These are phyloP conservation scores for Sclerotinia minor DNA, from an alignment of 2,329 filamentous ascomycete genomes.

Conservation along the genomic window DNA sequence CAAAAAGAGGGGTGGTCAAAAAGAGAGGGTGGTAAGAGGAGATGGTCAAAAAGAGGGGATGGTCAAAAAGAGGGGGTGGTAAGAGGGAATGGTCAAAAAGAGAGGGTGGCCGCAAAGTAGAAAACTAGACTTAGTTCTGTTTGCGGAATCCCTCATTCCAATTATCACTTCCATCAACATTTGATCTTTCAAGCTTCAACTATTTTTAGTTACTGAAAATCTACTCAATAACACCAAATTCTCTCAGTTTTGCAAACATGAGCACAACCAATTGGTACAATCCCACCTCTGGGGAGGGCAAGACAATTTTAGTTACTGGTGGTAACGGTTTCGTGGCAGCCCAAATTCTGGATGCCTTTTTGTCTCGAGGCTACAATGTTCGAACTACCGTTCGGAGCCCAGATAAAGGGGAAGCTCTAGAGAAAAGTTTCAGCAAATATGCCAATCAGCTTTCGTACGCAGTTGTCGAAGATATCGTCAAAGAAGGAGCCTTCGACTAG, in stretches of 20 bases:
- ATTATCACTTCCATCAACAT: not conserved
- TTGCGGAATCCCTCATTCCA: not conserved
- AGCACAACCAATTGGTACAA: conserved; percentile 12
- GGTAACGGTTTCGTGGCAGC: conserved; percentile 55
- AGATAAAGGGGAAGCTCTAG: conserved; percentile 48
- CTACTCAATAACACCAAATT: not conserved
- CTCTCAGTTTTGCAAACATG: not conserved
- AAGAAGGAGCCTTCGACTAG: conserved; percentile 67
- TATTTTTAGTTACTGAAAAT: not conserved
- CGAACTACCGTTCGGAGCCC: conserved; percentile 49
- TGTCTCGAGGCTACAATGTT: conserved; percentile 44
- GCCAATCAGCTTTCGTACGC: conserved; percentile 40
- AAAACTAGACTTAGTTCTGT: too few relatives aligned
- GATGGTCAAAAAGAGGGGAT: too few relatives aligned
- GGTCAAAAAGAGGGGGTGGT: too few relatives aligned
- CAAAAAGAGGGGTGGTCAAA: too few relatives aligned
- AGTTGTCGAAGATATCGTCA: conserved; percentile 70
- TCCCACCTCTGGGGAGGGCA: conserved; percentile 26
- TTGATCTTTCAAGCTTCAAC: not conserved
- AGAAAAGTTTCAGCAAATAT: conserved; percentile 44
- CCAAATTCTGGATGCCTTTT: conserved; percentile 49
- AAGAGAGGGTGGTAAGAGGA: too few relatives aligned
- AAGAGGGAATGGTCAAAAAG: too few relatives aligned
- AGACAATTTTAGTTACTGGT: conserved; percentile 37
- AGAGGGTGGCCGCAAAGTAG: too few relatives aligned